Percentiles rank a stretch among this genome's conserved stretches.
Conservation (phyloP, 2,329 filamentous ascomycete species). For the Fusarium sp. region DNA sequence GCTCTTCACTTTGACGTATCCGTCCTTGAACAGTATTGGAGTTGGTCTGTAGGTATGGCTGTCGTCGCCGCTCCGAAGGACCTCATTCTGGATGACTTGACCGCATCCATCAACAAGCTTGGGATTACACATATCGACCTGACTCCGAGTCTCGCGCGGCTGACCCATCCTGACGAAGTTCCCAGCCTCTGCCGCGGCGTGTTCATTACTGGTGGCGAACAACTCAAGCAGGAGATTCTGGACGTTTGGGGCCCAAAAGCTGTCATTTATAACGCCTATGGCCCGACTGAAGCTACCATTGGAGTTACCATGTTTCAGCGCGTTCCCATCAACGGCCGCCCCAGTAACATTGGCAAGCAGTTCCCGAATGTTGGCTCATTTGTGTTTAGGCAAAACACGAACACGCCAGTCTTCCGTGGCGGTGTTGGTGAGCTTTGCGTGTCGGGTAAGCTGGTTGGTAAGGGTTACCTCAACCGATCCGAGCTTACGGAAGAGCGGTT, state of each 20-base stretch:
- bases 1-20: slow-evolving; percentile 96
- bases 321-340: slow-evolving; percentile 79
- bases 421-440: slow-evolving; percentile 90
- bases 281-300: slow-evolving; percentile 92
- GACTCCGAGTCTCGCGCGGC: slow-evolving; percentile 85
- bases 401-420: slow-evolving; percentile 78
- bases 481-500: slow-evolving; percentile 84
- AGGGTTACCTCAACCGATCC: slow-evolving; percentile 84
- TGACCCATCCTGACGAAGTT: slow-evolving; percentile 82
- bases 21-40: slow-evolving; percentile 94
- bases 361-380: slow-evolving; percentile 90
- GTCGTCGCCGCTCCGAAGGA: slow-evolving; percentile 86
- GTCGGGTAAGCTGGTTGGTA: slow-evolving; percentile 86
- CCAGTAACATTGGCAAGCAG: slow-evolving; percentile 87
- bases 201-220: slow-evolving; percentile 93
- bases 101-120: slow-evolving; percentile 75
- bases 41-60: slow-evolving; percentile 89
- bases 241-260: slow-evolving; percentile 83
- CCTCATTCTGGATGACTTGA: slow-evolving; percentile 84
- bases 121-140: slow-evolving; percentile 91
- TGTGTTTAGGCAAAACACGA: slow-evolving; percentile 77
- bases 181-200: slow-evolving; percentile 83
- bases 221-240: slow-evolving; percentile 88
- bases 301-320: slow-evolving; percentile 91
- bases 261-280: slow-evolving; percentile 93